phyloP scores from a whole-genome alignment of 176 grass and related monocot genomes.

The Thinopyrum elongatum region DNA sequence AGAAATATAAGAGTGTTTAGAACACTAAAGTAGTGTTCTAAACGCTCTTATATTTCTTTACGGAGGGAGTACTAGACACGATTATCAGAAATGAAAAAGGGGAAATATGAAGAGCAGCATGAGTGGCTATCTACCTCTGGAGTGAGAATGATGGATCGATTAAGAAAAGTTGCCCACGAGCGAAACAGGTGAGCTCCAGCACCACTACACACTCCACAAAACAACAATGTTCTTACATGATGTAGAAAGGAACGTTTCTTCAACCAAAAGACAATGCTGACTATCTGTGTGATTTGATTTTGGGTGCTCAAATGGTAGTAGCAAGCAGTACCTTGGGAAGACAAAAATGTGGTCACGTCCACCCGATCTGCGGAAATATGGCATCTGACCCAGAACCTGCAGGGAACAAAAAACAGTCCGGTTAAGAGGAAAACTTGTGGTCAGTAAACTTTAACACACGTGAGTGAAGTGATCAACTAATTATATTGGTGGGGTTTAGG shows the following conservation, averaged over 20 bases:
- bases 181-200: conserved; percentile 91
- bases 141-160: conserved; percentile 93
- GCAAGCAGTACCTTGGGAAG: conserved; percentile 80
- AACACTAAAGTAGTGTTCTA: too few relatives aligned
- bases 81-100: neutral
- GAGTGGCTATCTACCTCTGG: conserved; percentile 63
- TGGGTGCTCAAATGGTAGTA: neutral
- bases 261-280: neutral
- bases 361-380: conserved; percentile 88
- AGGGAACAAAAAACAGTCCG: neutral
- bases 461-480: neutral
- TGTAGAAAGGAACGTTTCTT: neutral
- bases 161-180: conserved; percentile 83
- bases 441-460: neutral
- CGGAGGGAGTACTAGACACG: too few relatives aligned
- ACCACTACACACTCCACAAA: conserved; percentile 56
- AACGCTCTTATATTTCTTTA: too few relatives aligned
- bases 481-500: neutral
- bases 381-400: conserved; percentile 91
- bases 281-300: neutral
- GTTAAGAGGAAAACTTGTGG: neutral
- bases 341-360: conserved; percentile 94
- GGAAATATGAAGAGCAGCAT: neutral
- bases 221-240: neutral
- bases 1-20: too few relatives aligned